Evolutionary conservation across 2,329 filamentous ascomycete genomes (phyloP), one percentile per base, ranked within the genome.

Genomic region (Xylaria sp.): DNA sequence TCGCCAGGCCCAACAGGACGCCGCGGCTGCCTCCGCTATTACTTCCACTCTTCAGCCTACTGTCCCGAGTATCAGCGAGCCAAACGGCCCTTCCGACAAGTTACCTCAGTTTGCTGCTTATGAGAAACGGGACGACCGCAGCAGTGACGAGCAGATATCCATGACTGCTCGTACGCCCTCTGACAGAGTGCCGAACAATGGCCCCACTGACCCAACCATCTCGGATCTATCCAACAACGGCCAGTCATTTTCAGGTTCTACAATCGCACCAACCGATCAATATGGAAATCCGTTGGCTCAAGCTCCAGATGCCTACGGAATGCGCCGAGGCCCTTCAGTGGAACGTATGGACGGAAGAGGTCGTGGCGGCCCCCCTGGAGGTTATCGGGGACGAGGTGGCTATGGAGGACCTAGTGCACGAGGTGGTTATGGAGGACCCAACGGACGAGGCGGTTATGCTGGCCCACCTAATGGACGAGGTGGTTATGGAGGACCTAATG

Each of bases 111-210:
- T 88, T 71, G 83, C 86, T 2, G 79, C 87, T 0, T 92, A 85
- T 65, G 89, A 91, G 65, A 83, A 82, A 68, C 83, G 81, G 66
- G 81, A 86, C 37, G 83, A 84, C 58, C 78, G 78, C 59, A 80
- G 78, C 64, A 86, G 83, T 68, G 89, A 92, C 65, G 89, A 92
- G 71, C 82, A 82, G 58, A 82, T 88, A 13, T 89, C 89, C 0
- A 75, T 92, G 60, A 92, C 89, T 16, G 79, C 83, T 6, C 78
- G 81, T 54, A 86, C 84, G 57, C 84, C 86, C 2, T 83, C 83
- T 16, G 80, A 87, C 46, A 78, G 79, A 65, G 83, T 81, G 2
- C 80, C 79, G 18, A 81, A 77, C 63, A 75, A 74, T 63, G 71
- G 70, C 63, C 70, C 67, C 67, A 73, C 75, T 55, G 79, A 79